phyloP scores from a whole-genome alignment of 352 stramenopile species.

The Pythium angustatum region DNA sequence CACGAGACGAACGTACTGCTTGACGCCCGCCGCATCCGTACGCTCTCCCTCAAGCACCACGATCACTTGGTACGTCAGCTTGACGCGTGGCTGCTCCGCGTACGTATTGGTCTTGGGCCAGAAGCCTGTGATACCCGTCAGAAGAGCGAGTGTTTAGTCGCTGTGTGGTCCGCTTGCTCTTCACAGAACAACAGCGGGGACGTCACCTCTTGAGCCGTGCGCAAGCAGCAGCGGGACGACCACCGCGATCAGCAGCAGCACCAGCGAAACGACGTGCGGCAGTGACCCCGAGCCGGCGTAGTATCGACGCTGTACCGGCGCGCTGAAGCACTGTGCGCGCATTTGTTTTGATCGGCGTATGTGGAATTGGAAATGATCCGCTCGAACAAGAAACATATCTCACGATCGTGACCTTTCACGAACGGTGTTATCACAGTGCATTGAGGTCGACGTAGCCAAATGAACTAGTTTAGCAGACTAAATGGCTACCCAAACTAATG shows the following conservation, averaged over 20 bases:
- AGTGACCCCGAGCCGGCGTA: slow-evolving; percentile 54
- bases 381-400: neutral
- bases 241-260: slow-evolving; percentile 41
- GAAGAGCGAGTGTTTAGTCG: too few species aligned
- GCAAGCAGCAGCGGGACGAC: slow-evolving; percentile 61
- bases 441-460: neutral
- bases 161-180: too few species aligned
- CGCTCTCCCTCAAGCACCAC: slow-evolving; percentile 57
- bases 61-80: slow-evolving; percentile 62
- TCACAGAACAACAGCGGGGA: too few species aligned
- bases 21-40: slow-evolving; percentile 3
- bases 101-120: slow-evolving; percentile 62
- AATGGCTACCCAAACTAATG: neutral
- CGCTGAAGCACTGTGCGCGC: slow-evolving; percentile 48
- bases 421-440: neutral
- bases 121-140: too few species aligned
- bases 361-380: too few species aligned
- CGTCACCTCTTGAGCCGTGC: slow-evolving; percentile 51
- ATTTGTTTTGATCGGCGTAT: slow-evolving; percentile 26
- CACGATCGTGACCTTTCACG: slow-evolving; percentile 7
- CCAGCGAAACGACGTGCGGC: slow-evolving; percentile 47
- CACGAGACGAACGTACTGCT: slow-evolving; percentile 30
- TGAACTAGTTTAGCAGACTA: neutral
- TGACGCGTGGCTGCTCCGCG: slow-evolving; percentile 57
- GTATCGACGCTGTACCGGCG: slow-evolving; percentile 59